Evolutionary conservation across 257 asterid species (phyloP).

Genomic region (Cruciata laevipes): DNA sequence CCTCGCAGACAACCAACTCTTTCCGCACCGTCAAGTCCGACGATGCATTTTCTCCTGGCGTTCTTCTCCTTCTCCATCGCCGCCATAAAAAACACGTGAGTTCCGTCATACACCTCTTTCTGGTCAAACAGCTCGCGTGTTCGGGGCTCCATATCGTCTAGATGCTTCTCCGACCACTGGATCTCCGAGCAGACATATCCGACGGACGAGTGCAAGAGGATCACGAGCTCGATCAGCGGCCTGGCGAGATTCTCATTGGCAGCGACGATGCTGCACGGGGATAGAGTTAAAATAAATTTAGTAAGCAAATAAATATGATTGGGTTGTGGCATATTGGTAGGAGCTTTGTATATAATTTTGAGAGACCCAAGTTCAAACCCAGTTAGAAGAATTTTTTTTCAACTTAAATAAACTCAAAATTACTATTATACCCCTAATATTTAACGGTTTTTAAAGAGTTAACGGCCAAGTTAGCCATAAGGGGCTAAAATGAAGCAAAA

Average conservation of each 20-base stretch:
- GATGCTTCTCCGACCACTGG: not conserved
- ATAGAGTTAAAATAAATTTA: no score
- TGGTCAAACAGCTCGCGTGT: not conserved
- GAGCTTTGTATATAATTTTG: no score
- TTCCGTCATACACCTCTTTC: not conserved
- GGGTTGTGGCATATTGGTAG: no score
- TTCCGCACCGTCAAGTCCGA: not conserved
- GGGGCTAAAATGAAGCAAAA: no score
- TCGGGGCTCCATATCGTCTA: not conserved
- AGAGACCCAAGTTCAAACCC: no score
- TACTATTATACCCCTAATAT: no score
- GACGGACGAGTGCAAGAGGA: not conserved
- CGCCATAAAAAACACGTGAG: not conserved
- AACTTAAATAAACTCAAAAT: no score
- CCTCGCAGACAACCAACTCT: not conserved
- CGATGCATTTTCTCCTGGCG: not conserved
- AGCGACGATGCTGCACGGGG: not conserved
- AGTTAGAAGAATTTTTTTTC: no score
- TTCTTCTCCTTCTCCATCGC: not conserved
- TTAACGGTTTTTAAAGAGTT: no score
- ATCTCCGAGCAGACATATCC: not conserved
- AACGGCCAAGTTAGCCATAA: no score
- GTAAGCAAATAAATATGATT: no score
- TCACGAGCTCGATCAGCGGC: not conserved
- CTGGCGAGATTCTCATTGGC: not conserved